Conservation (phyloP, 108 stramenopile genomes). For the Mediolabrus comicus region DNA sequence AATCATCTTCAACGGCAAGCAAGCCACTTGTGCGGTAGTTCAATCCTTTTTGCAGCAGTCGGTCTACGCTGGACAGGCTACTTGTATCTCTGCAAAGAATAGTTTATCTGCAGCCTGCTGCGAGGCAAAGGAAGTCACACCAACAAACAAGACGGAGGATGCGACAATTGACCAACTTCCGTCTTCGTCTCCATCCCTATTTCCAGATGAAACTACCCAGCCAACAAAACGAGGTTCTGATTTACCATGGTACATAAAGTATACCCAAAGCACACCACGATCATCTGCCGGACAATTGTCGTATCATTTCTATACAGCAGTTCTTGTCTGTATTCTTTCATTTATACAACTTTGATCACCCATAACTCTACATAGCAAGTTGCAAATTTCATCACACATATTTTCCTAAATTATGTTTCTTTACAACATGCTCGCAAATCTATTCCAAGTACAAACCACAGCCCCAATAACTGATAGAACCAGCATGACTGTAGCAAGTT, state of each 20-base stretch:
- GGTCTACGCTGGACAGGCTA: not conserved
- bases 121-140: not conserved
- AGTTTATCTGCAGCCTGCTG: not conserved
- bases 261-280: not conserved
- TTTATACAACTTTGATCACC: not conserved
- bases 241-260: not conserved
- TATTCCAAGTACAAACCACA: conserved; percentile 46
- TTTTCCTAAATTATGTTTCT: too few species aligned
- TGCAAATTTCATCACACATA: too few species aligned
- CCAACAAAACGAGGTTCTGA: not conserved
- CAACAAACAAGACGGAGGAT: not conserved
- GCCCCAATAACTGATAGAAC: conserved; percentile 31
- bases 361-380: too few species aligned
- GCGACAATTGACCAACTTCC: not conserved
- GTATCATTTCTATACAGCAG: not conserved
- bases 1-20: not conserved
- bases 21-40: not conserved
- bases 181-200: too few species aligned
- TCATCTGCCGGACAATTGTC: not conserved
- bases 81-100: not conserved
- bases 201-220: not conserved
- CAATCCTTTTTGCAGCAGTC: not conserved
- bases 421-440: conserved; percentile 3
- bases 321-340: not conserved
- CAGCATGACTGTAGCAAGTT: conserved; percentile 32